These are phyloP conservation scores for Podaxis carcinomalis DNA, from an alignment of 768 basidiomycete species.

Conservation along the genomic window DNA sequence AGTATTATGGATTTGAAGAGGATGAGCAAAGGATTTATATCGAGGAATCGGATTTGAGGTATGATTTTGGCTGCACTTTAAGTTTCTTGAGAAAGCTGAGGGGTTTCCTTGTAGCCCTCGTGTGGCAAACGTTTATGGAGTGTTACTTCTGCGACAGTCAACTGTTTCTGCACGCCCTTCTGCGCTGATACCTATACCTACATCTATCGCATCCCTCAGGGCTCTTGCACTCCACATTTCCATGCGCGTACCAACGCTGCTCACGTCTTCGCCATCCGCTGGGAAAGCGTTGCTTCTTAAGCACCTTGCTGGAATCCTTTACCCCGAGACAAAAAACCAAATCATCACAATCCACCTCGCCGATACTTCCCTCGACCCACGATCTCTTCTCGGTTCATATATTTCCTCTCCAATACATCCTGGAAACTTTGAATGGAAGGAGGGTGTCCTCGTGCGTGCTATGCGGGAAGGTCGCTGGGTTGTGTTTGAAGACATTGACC, in stretches of 20 bases:
- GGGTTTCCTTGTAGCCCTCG: constrained; percentile 39
- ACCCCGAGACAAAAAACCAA: constrained; percentile 58
- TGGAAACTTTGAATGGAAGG: constrained; percentile 94
- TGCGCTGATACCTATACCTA: constrained; percentile 58
- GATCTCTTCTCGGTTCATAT: constrained; percentile 90
- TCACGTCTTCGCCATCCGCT: constrained; percentile 83
- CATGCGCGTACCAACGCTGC: constrained; percentile 68
- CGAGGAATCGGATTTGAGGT: constrained; percentile 54
- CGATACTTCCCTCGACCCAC: constrained; percentile 92
- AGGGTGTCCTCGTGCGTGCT: constrained; percentile 86
- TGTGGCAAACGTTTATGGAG: constrained; percentile 58
- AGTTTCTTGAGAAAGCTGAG: constrained; percentile 12
- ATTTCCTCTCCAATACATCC: constrained; percentile 79
- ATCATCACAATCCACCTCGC: constrained; percentile 87
- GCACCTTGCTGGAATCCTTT: constrained; percentile 66
- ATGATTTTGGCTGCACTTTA: constrained; percentile 13
- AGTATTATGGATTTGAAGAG: constrained; percentile 43
- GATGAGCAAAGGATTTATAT: constrained; percentile 30
- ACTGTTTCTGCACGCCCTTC: constrained; percentile 20
- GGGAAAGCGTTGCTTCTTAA: constrained; percentile 82
- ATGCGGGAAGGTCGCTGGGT: constrained; percentile 92
- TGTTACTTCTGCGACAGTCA: constrained; percentile 56
- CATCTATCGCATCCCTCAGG: constrained; percentile 55
- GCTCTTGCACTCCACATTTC: constrained; percentile 62
- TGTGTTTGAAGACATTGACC: constrained; percentile 89